These are phyloP conservation scores for Artemisia argyi DNA, from an alignment of 129 eudicot species.

Conservation along the genomic window DNA sequence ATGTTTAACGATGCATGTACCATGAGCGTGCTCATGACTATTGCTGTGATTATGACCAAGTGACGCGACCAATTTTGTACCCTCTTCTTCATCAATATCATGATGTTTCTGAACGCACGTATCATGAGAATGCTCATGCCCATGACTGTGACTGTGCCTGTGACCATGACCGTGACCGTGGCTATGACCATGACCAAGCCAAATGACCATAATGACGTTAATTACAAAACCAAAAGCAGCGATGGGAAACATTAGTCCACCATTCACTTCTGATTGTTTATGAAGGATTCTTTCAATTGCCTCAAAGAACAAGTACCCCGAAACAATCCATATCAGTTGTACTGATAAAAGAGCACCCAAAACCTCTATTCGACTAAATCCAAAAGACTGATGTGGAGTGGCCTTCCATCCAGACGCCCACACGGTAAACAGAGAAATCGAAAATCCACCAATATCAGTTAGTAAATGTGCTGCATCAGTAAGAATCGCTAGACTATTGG, in stretches of 20 bases:
- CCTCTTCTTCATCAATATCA: slow-evolving; percentile 11
- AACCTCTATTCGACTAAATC: slow-evolving; percentile 72
- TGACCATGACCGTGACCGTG: slow-evolving; percentile 46
- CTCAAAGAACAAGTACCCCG: slow-evolving; percentile 68
- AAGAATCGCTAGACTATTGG: slow-evolving; percentile 78
- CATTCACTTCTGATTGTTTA: slow-evolving; percentile 48
- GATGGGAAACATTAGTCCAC: slow-evolving; percentile 57
- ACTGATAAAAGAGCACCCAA: slow-evolving; percentile 66
- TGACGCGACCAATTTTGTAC: background rate
- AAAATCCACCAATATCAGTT: slow-evolving; percentile 68
- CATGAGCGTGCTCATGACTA: slow-evolving; percentile 18
- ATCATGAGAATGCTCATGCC: slow-evolving; percentile 23
- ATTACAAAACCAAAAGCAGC: slow-evolving; percentile 74
- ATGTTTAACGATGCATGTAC: slow-evolving; percentile 1
- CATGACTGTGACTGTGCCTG: slow-evolving; percentile 45
- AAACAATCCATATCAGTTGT: slow-evolving; percentile 70
- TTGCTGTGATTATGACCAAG: slow-evolving; percentile 13
- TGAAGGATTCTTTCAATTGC: slow-evolving; percentile 56
- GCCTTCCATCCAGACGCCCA: slow-evolving; percentile 73
- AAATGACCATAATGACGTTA: slow-evolving; percentile 57
- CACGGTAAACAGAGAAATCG: slow-evolving; percentile 53
- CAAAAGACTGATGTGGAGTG: slow-evolving; percentile 66
- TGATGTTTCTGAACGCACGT: background rate
- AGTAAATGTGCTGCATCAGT: slow-evolving; percentile 78
- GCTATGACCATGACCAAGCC: slow-evolving; percentile 58